Conservation (phyloP, 2,329 filamentous ascomycete species). For the Clarireedia hainanense region DNA sequence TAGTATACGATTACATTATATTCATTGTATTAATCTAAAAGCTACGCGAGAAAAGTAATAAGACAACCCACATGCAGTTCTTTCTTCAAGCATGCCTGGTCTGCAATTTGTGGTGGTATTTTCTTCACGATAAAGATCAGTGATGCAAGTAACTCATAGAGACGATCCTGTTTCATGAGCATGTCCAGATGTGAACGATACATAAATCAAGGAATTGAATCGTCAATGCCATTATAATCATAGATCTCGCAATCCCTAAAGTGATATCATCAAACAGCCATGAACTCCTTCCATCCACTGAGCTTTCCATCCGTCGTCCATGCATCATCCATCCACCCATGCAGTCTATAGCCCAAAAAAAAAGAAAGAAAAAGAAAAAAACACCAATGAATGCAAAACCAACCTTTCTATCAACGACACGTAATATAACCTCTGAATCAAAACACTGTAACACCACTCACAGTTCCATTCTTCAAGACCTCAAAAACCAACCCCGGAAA, state of each 20-base stretch:
- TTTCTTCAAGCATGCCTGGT: no score
- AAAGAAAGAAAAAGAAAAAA: not conserved
- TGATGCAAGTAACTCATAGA: no score
- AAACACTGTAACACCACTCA: slow-evolving; percentile 86
- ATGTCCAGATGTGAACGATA: no score
- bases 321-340: not conserved
- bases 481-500: slow-evolving; percentile 95
- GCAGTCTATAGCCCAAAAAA: not conserved
- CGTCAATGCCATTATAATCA: no score
- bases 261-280: not conserved
- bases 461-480: slow-evolving; percentile 83
- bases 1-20: no score
- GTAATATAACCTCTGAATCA: slow-evolving; percentile 32
- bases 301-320: not conserved
- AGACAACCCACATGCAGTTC: no score
- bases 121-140: no score
- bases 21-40: no score
- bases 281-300: not conserved
- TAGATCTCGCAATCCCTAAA: not conserved
- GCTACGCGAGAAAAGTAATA: no score
- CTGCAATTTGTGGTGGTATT: no score
- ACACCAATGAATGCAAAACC: not conserved
- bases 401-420: not conserved
- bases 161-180: no score
- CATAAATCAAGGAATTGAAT: no score